phyloP scores from a whole-genome alignment of 2,329 filamentous ascomycete genomes.

The Curvularia sp. region DNA sequence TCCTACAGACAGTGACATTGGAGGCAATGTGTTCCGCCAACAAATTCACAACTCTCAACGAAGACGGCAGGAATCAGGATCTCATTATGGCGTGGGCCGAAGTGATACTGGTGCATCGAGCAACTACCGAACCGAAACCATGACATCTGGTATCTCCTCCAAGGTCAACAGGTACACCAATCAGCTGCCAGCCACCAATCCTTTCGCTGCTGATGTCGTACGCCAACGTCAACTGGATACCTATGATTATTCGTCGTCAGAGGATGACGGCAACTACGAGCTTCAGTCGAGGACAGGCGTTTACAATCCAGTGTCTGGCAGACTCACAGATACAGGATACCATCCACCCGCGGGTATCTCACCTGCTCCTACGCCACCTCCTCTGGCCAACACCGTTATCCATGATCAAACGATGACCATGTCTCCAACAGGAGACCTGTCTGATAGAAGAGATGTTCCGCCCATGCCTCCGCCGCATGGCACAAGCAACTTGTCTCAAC shows the following conservation, averaged over 20 bases:
- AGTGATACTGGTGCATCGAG: conserved; percentile 43
- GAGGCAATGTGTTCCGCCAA: conserved; percentile 49
- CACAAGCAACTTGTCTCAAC: conserved; percentile 39
- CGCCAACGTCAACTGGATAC: conserved; percentile 43
- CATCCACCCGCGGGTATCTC: conserved; percentile 41
- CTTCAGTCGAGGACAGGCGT: conserved; percentile 37
- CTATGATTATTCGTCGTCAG: conserved; percentile 51
- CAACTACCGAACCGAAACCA: conserved; percentile 36
- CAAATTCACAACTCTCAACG: conserved; percentile 50
- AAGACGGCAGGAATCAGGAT: conserved; percentile 39
- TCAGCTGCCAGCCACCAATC: conserved; percentile 45
- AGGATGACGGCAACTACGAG: conserved; percentile 50
- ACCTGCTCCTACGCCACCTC: conserved; percentile 45
- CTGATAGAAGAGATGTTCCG: conserved; percentile 33
- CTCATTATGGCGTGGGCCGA: conserved; percentile 38
- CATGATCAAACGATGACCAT: conserved; percentile 20
- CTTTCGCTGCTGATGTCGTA: conserved; percentile 36
- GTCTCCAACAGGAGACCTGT: conserved; percentile 41
- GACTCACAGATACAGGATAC: conserved; percentile 47
- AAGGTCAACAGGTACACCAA: conserved; percentile 44
- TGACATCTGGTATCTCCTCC: conserved; percentile 38
- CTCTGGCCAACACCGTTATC: conserved; percentile 26
- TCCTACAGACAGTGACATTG: conserved; percentile 27
- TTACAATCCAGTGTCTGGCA: conserved; percentile 46
- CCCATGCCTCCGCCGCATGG: conserved; percentile 43